Evolutionary conservation across 139 green algal genomes (phyloP), one percentile per base, ranked within the genome.

Genomic region (Chlorella sorokiniana): DNA sequence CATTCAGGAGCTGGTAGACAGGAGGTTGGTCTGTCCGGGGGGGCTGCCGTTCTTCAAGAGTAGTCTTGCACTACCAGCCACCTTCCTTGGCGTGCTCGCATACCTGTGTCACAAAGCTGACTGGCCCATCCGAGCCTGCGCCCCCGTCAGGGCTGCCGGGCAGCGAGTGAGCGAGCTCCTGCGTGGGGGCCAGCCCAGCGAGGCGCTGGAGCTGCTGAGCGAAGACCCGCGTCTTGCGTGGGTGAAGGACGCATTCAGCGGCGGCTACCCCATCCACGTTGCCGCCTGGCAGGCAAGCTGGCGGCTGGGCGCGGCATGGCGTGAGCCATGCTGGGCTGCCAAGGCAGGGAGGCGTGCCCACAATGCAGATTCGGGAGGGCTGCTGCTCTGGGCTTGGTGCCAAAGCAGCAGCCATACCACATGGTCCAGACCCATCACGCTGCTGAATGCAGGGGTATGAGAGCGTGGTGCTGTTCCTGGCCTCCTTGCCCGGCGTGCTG

Each of bases 241-340:
- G 86, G 51, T 87, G 35, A 80, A 83, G 22, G 86, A 90, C 69
- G 38, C 73, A 14, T n/a, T 59, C 16, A 79, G 33, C 41, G 86
- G 86, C 4, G 86, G 83, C n/a, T 90, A 88, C 68, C 80, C 86
- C 22, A 45, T 83, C 11, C 86, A 90, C 62, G 72, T 85, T 35
- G 86, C 86, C n/a, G 80, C 51, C 23, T 87, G 69, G 79, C 61
- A 76, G 52, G 77, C 64, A n/a, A n/a, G n/a, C n/a, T n/a, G n/a
- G n/a, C n/a, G n/a, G n/a, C n/a, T n/a, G n/a, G n/a, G n/a, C n/a
- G n/a, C n/a, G n/a, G n/a, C n/a, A n/a, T n/a, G n/a, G n/a, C n/a
- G n/a, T n/a, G n/a, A n/a, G n/a, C n/a, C n/a, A 69, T 45, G 65
- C 20, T 86, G 27, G 48, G 59, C 44, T 31, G 56, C 56, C 29